phyloP scores from a whole-genome alignment of 345 rosid species.

The Zanthoxylum bungeanum region DNA sequence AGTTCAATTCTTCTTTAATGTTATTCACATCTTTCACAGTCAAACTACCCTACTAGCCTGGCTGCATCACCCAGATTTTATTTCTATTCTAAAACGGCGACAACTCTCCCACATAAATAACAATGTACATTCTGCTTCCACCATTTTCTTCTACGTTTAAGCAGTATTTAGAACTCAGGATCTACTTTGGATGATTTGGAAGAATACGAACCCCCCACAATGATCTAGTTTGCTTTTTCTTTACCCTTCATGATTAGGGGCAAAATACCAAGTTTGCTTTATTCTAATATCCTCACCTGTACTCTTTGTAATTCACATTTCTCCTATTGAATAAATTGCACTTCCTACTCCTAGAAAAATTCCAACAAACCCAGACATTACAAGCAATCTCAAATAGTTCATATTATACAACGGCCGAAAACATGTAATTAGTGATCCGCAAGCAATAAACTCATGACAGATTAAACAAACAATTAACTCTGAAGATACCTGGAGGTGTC shows the following conservation, averaged over 20 bases:
- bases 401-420: not conserved
- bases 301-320: not conserved
- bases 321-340: conserved; percentile 1
- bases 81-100: not conserved
- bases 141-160: not conserved
- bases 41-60: not conserved
- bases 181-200: not conserved
- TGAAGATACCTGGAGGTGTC: conserved; percentile 85
- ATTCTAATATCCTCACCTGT: not conserved
- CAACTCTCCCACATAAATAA: not conserved
- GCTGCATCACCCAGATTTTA: conserved; percentile 3
- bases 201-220: not conserved
- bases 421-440: not conserved
- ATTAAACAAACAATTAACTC: conserved; percentile 6
- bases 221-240: not conserved
- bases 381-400: not conserved
- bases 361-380: not conserved
- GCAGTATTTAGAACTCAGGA: not conserved
- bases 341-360: not conserved
- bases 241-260: not conserved
- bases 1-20: not conserved
- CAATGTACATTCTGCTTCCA: too few species aligned
- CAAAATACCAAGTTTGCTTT: not conserved
- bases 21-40: not conserved
- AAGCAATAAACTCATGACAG: not conserved